Base-by-base conservation (phyloP, 371 early-diverging fungal species). In the Dinochytrium kinnereticum region DNA sequence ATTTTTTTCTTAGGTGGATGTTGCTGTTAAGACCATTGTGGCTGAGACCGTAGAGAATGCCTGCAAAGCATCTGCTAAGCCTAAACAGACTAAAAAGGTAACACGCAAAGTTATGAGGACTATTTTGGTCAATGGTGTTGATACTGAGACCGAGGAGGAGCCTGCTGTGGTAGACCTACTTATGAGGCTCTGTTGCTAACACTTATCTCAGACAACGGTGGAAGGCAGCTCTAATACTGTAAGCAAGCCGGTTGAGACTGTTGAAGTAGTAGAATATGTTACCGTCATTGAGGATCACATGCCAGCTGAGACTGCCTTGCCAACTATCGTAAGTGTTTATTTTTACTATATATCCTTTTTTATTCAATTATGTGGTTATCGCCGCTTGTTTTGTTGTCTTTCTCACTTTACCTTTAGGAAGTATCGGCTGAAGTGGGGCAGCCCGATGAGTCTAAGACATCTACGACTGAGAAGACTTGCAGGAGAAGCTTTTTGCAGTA, bases 211-310 rank as follows among this genome's bases (percentile, higher is more conserved):
- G n/a, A n/a, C n/a, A n/a, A n/a, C n/a, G n/a, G n/a, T n/a, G n/a
- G n/a, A n/a, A n/a, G n/a, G n/a, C n/a, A n/a, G n/a, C n/a, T n/a
- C n/a, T n/a, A n/a, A n/a, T n/a, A n/a, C n/a, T n/a, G n/a, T n/a
- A n/a, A n/a, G n/a, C n/a, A n/a, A n/a, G n/a, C n/a, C n/a, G n/a
- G n/a, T n/a, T n/a, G n/a, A n/a, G n/a, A n/a, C n/a, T n/a, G n/a
- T n/a, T n/a, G n/a, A n/a, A n/a, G n/a, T n/a, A n/a, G 57, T 55
- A 5, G 57, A 55, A 55, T 55, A 55, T 30, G 57, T 55, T 10
- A 55, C 57, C 24, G 24, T 26, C 21, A 7, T 15, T 26, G 57
- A 55, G 24, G 57, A 55, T 10, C 5, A 17, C 24, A 30, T 55
- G 17, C 30, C 21, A 10, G 57, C 21, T 5, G 57, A 55, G 5